Base-by-base conservation (phyloP, 257 asterid genomes). In the Striga asiatica region DNA sequence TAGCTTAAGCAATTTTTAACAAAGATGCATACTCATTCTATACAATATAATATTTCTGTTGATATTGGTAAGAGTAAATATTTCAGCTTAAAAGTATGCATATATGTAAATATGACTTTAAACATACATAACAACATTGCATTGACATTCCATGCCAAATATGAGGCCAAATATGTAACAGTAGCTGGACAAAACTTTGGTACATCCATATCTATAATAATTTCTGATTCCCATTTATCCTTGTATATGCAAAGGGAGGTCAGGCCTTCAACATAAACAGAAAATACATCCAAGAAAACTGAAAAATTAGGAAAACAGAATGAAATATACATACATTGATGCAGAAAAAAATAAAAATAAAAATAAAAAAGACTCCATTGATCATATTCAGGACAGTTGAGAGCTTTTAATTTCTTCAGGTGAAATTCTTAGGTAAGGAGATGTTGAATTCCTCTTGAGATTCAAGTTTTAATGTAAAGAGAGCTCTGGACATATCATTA, bases 221-320 rank as follows among this genome's bases (percentile, higher is more conserved):
- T 48, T 56, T 65, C 70, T 42, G 34, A 66, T 63, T 69, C 76
- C 75, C 76, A 60, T n/a, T 60, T 65, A 66, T 72, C 54, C 17
- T 22, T 60, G 13, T 70, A 42, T 62, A n/a, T 63, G 58, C 66
- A 31, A 39, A 41, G 48, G 38, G 48, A 17, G 7, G 53, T 32
- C 76, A 62, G 72, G 50, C 59, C 38, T 54, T 54, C 64, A 55
- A 50, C 23, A 58, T 37, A 61, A 65, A 50, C 39, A 21, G 3
- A 51, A 47, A 12, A 17, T 12, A 12, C 23, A 54, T 55, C 32
- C 23, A 41, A 56, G 59, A 6, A 47, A 39, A 12, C 16, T 22
- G 18, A 13, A 14, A 35, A 9, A 4, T 0, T 0, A 19, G 7
- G 5, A 22, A 47, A 47, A 21, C 53, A 19, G 41, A 20, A n/a